Evolutionary conservation across 176 grass and related monocot genomes (phyloP).

Genomic region (Paspalum notatum): DNA sequence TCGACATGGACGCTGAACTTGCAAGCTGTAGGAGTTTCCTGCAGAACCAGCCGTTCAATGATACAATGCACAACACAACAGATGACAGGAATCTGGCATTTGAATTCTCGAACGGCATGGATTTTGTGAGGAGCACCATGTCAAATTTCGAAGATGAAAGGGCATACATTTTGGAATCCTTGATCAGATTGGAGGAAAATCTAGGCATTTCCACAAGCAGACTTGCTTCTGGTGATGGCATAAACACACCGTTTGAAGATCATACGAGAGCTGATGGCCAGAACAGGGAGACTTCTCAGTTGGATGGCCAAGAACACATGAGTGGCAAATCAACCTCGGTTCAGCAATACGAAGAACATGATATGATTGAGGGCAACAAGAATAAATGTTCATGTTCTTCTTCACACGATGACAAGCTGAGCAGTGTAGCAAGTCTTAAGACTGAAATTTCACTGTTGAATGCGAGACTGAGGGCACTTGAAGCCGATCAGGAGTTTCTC

Average conservation of each 20-base stretch:
- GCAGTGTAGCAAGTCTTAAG: conserved; percentile 17
- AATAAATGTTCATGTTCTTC: conserved; percentile 24
- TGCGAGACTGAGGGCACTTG: conserved; percentile 53
- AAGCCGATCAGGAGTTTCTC: conserved; percentile 63
- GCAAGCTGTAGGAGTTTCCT: conserved; percentile 38
- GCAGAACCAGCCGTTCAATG: conserved; percentile 14
- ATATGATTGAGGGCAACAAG: conserved; percentile 19
- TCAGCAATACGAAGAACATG: not conserved
- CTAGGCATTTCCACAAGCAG: conserved; percentile 40
- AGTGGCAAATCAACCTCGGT: too few relatives aligned
- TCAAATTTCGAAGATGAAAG: conserved; percentile 58
- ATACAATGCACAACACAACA: not conserved
- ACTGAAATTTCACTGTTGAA: conserved; percentile 47
- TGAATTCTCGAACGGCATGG: not conserved
- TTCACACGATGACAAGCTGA: conserved; percentile 1
- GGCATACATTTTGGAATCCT: conserved; percentile 57
- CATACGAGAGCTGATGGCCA: conserved; percentile 13
- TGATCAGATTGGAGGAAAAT: conserved; percentile 58
- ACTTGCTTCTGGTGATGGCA: conserved; percentile 39
- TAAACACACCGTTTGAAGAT: conserved; percentile 17
- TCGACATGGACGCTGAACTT: conserved; percentile 72
- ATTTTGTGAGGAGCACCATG: conserved; percentile 45
- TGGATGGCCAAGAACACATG: not conserved
- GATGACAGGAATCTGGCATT: not conserved
- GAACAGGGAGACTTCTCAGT: not conserved